Conservation (phyloP, 495 filamentous ascomycete species). For the Penicillium mononematosum region DNA sequence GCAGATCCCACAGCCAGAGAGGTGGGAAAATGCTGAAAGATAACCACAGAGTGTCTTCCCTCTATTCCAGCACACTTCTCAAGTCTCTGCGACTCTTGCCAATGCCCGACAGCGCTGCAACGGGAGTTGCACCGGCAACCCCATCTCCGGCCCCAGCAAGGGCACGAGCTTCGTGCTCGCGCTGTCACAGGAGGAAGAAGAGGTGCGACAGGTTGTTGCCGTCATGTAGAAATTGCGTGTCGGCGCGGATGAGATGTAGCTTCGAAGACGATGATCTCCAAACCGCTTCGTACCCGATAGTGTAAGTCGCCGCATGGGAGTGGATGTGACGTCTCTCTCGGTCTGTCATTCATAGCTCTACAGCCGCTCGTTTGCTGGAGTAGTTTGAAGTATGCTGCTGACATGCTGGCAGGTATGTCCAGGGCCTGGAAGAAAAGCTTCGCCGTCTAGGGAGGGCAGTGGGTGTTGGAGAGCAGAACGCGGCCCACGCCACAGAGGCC, state of each 20-base stretch:
- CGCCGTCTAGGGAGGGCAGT: neutral
- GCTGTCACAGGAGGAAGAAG: conserved; percentile 41
- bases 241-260: conserved; percentile 35
- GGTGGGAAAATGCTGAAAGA: no score
- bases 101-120: neutral
- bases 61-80: neutral
- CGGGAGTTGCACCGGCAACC: neutral
- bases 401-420: conserved; percentile 32
- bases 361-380: neutral
- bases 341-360: neutral
- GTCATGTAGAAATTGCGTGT: conserved; percentile 34
- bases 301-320: conserved; percentile 24
- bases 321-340: neutral
- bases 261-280: conserved; percentile 38
- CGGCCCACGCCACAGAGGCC: neutral
- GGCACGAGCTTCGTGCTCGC: conserved; percentile 32
- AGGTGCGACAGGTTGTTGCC: conserved; percentile 38
- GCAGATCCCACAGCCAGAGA: no score
- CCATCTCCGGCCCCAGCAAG: conserved; percentile 3
- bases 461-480: neutral
- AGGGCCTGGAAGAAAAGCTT: conserved; percentile 26
- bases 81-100: neutral
- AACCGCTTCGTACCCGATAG: conserved; percentile 37
- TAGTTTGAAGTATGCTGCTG: neutral
- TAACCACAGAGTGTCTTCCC: no score